Percentiles rank a stretch among this genome's conserved stretches.
These are phyloP conservation scores for Tetrahymena malaccensis DNA, from an alignment of 73 alveolate genomes.

Conservation along the genomic window DNA sequence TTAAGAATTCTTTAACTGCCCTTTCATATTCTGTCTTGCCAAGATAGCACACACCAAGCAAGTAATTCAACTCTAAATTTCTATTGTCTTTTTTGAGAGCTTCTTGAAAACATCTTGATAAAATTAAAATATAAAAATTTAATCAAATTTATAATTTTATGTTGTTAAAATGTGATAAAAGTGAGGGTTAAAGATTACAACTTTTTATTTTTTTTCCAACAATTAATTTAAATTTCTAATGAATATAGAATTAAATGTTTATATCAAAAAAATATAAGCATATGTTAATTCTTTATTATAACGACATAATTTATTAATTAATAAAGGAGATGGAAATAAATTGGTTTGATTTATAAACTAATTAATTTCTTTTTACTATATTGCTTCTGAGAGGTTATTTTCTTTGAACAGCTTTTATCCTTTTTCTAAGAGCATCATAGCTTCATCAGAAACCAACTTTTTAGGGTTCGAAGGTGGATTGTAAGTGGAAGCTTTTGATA, in stretches of 20 bases:
- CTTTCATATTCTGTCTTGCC: neutral
- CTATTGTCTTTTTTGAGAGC: conserved; percentile 24
- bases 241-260: too few relatives aligned
- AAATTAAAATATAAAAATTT: too few relatives aligned
- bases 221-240: too few relatives aligned
- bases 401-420: conserved; percentile 23
- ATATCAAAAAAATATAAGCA: too few relatives aligned
- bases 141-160: too few relatives aligned
- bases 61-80: conserved; percentile 17
- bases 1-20: conserved; percentile 36
- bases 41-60: conserved; percentile 24
- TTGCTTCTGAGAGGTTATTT: conserved; percentile 20
- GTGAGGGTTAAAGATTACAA: too few relatives aligned
- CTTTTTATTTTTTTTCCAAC: too few relatives aligned
- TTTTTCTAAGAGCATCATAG: conserved; percentile 17
- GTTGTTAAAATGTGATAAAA: too few relatives aligned
- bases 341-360: neutral
- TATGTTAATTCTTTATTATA: too few relatives aligned
- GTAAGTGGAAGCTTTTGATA: neutral
- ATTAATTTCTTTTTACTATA: neutral
- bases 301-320: too few relatives aligned
- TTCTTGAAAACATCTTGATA: conserved; percentile 5
- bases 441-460: neutral
- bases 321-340: neutral
- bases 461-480: neutral